Base-by-base conservation (phyloP, 2,329 filamentous ascomycete genomes). In the Neopestalotiopsis sp. region DNA sequence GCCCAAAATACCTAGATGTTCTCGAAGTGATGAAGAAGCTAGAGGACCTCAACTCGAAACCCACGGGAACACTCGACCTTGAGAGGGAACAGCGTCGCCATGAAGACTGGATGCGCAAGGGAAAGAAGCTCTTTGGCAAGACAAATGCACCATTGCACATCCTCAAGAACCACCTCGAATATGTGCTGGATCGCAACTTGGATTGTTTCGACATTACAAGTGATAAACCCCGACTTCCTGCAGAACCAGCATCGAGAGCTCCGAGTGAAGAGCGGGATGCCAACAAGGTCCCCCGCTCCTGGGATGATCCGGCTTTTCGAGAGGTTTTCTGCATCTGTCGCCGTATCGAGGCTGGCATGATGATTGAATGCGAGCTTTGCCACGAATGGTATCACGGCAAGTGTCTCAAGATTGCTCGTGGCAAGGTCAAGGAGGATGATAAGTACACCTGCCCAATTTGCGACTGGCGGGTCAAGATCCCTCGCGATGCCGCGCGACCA, bases 341-440 rank as follows among this genome's bases (percentile, higher is more conserved):
- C 70, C 94, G 91, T 71, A 89, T 94, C 6, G 96, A 99, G 81
- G 94, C 95, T 49, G 96, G 96, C 65, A 97, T 98, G 92, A 99
- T 99, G 96, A 98, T 99, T 75, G 96, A 99, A 81, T 99, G 96
- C 79, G 96, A 98, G 79, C 86, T 98, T 53, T 99, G 96, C 81
- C 95, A 98, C 76, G 96, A 99, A 83, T 99, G 96, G 96, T 99
- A 99, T 77, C 96, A 99, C 76, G 95, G 96, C 70, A 98, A 98
- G 80, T 99, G 96, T 76, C 86, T 99, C 49, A 99, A 99, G 84
- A 98, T 99, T 76, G 96, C 96, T 2, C 90, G 96, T 64, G 96
- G 96, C 66, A 99, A 98, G 78, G 94, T 99, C 75, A 98, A 98
- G 82, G 96, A 98, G 77, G 95, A 97, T 71, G 96, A 98, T 78